Evolutionary conservation across 768 basidiomycete genomes (phyloP), one percentile per base, ranked within the genome.

Genomic region (Hypsizygus marmoreus): DNA sequence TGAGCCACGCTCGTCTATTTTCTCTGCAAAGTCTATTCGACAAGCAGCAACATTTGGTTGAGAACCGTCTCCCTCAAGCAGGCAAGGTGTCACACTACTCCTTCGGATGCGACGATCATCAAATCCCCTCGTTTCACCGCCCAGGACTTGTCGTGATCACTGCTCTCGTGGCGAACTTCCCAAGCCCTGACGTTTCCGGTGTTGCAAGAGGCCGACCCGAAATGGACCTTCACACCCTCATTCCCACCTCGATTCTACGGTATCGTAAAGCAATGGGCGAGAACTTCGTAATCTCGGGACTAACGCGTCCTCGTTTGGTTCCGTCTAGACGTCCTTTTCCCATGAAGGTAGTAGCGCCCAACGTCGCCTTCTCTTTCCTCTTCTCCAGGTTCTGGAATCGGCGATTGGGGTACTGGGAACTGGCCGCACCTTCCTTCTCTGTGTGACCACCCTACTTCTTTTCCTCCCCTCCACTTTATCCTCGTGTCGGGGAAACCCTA

Each of bases 1-100:
- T n/a, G n/a, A 31, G 39, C 23, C 51, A 40, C 25, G 28, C 17
- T 34, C 29, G 39, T 17, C 17, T 24, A 42, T 43, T 24, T 31
- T 36, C 43, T 30, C 28, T 34, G 14, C 26, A 36, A 40, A 31
- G 37, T 22, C 42, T 32, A 31, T 36, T 26, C 37, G 19, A 13
- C 13, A 4, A 39, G 20, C 20, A 39, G 35, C 9, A 19, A 7
- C 26, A 41, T 31, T 13, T 29, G 40, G 9, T 41, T 8, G 10
- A 10, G 13, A 17, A 16, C 16, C 13, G 35, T 47, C 29, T 47
- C 39, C 23, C 45, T n/a, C n/a, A n/a, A n/a, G n/a, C n/a, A n/a
- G n/a, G 29, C 29, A 32, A 22, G 20, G 20, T 22, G 24, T 37
- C 24, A 6, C 35, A 37, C 2, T 22, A 23, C 20, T 37, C 4